Conservation (phyloP, 1,284 basidiomycete species). For the Vanrija sp. region DNA sequence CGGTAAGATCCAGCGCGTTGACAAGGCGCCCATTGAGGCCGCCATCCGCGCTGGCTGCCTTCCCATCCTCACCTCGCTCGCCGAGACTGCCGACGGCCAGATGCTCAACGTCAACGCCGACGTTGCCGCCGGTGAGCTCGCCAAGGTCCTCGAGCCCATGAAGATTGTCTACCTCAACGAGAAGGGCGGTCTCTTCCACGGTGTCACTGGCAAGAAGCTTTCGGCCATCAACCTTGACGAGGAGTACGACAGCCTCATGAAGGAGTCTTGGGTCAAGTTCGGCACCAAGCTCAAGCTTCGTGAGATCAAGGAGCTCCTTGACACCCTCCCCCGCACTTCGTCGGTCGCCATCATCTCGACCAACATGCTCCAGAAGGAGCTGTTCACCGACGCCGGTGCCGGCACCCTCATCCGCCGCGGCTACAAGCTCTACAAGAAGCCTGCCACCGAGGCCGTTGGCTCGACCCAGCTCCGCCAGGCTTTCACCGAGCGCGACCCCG, state of each 20-base stretch:
- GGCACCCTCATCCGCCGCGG: conserved; percentile 96
- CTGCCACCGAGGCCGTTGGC: conserved; percentile 75
- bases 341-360: conserved; percentile 98
- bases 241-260: conserved; percentile 97
- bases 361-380: conserved; percentile 90
- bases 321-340: conserved; percentile 95
- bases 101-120: conserved; percentile 97
- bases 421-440: conserved; percentile 93
- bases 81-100: conserved; percentile 86
- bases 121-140: conserved; percentile 90
- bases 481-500: conserved; percentile 90
- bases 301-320: conserved; percentile 98
- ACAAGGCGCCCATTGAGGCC: conserved; percentile 91
- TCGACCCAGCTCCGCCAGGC: conserved; percentile 89
- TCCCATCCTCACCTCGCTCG: conserved; percentile 86
- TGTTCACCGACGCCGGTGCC: conserved; percentile 97
- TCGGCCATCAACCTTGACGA: conserved; percentile 97
- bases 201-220: conserved; percentile 89
- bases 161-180: conserved; percentile 99
- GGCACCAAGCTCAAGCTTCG: conserved; percentile 99
- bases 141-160: conserved; percentile 93
- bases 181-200: conserved; percentile 97
- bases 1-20: conserved; percentile 84
- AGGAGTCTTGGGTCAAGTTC: conserved; percentile 99
- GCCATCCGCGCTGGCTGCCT: conserved; percentile 89